Conservation (phyloP, 768 basidiomycete species). For the Chalciporus pseudorubinellus region DNA sequence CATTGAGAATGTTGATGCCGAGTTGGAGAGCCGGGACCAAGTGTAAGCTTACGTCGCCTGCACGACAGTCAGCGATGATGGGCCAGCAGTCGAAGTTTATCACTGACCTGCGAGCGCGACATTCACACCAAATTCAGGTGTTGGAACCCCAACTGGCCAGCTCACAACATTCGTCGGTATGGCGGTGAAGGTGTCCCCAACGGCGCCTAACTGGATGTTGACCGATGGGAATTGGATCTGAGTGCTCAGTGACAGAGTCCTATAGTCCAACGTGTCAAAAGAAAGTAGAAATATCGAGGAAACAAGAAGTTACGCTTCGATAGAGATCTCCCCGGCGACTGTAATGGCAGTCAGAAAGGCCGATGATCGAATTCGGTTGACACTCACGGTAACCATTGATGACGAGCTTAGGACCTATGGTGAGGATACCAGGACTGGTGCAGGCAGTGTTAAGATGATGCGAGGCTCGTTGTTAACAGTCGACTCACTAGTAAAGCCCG, state of each 20-base stretch:
- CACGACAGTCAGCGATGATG: neutral
- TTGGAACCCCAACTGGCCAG: neutral
- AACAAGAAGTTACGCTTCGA: neutral
- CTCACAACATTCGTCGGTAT: neutral
- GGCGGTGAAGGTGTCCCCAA: neutral
- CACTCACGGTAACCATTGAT: neutral
- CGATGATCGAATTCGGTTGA: neutral
- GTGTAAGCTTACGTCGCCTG: conserved; percentile 22
- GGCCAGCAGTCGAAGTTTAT: too few relatives aligned
- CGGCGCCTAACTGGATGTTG: neutral
- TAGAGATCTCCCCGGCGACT: neutral
- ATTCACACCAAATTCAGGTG: neutral
- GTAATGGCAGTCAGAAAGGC: neutral
- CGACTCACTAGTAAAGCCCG: neutral
- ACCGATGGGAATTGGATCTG: neutral
- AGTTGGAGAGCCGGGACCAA: conserved; percentile 24
- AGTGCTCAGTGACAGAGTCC: neutral
- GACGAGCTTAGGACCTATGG: neutral
- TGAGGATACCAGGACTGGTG: neutral
- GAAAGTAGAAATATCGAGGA: neutral
- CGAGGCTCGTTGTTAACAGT: neutral
- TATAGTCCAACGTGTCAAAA: neutral
- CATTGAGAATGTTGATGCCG: conserved; percentile 24
- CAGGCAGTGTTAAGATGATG: neutral
- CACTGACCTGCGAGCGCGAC: neutral